Percentiles rank a stretch among this genome's conserved stretches.
Conservation (phyloP, 306 rosid species). For the Fagus crenata region DNA sequence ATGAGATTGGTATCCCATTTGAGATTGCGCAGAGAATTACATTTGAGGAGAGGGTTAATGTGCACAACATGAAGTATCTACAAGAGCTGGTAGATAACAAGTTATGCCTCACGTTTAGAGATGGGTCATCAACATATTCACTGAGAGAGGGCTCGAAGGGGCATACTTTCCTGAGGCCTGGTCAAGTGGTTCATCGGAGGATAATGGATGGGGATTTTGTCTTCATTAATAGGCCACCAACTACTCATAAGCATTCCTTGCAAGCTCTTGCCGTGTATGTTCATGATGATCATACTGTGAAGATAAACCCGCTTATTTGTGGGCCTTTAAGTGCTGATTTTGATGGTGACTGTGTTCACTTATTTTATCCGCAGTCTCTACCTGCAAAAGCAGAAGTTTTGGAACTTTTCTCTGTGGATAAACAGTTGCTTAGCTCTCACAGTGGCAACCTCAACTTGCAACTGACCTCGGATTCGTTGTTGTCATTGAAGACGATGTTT, state of each 20-base stretch:
- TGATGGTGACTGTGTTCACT: constrained; percentile 90
- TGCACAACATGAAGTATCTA: constrained; percentile 58
- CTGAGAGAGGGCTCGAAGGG: constrained; percentile 93
- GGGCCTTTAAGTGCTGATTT: constrained; percentile 94
- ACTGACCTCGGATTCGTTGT: constrained; percentile 59
- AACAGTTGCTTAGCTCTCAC: constrained; percentile 91
- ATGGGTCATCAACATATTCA: constrained; percentile 76
- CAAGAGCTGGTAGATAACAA: constrained; percentile 82
- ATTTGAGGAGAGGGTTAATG: constrained; percentile 81
- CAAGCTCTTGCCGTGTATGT: constrained; percentile 87
- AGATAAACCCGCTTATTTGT: constrained; percentile 92
- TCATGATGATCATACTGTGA: constrained; percentile 84
- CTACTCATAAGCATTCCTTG: constrained; percentile 88
- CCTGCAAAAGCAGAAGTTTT: constrained; percentile 92
- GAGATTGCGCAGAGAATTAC: constrained; percentile 86
- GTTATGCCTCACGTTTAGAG: constrained; percentile 69
- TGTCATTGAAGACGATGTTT: constrained; percentile 69
- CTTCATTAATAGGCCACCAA: constrained; percentile 89
- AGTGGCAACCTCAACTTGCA: constrained; percentile 84
- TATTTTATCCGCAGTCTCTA: constrained; percentile 91
- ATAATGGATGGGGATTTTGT: constrained; percentile 96
- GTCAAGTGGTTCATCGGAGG: constrained; percentile 83
- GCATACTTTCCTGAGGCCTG: constrained; percentile 64
- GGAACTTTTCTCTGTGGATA: constrained; percentile 85
- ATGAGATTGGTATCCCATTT: constrained; percentile 80